phyloP scores from a whole-genome alignment of 345 rosid genomes.

The Eutrema yunnanense region DNA sequence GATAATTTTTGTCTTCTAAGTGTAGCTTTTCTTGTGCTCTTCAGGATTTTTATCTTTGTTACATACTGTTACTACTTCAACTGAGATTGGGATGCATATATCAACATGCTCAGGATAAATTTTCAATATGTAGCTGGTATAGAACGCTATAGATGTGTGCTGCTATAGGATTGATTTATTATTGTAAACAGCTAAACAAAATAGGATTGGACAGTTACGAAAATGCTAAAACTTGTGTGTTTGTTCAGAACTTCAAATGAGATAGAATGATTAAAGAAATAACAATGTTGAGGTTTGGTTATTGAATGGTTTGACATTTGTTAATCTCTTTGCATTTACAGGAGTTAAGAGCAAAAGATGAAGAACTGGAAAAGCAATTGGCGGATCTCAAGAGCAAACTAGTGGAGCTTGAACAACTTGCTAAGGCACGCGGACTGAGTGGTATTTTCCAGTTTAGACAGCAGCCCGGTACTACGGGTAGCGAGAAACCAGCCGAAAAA shows the following conservation, averaged over 20 bases:
- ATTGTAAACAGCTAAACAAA: not conserved
- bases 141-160: not conserved
- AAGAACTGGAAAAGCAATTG: constrained; percentile 49
- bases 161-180: not conserved
- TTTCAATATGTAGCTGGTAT: too few species aligned
- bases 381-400: constrained; percentile 50
- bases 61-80: not conserved
- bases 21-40: not conserved
- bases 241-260: not conserved
- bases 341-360: constrained; percentile 66
- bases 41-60: not conserved
- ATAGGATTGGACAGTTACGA: not conserved
- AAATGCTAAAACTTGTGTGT: not conserved
- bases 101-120: too few species aligned
- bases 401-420: constrained; percentile 71
- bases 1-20: not conserved
- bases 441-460: constrained; percentile 54
- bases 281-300: not conserved
- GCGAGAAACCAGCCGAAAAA: constrained; percentile 26
- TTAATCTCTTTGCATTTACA: constrained; percentile 23
- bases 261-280: not conserved
- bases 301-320: not conserved
- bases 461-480: constrained; percentile 14
- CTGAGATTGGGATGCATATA: not conserved
- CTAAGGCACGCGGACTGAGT: constrained; percentile 54